Conservation (phyloP, 768 basidiomycete genomes). For the Lentinula edodes region DNA sequence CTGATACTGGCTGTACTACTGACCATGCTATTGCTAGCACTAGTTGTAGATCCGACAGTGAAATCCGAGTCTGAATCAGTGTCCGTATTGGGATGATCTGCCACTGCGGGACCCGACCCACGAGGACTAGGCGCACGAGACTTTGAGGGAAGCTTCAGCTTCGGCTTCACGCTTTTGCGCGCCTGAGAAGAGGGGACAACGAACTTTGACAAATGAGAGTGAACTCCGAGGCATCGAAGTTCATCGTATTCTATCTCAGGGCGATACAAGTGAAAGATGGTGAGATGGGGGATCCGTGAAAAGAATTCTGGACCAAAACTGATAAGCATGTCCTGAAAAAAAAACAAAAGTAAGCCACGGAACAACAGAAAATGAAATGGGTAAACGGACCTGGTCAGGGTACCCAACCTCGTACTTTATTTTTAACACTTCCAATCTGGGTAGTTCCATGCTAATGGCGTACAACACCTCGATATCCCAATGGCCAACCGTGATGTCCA, state of each 20-base stretch:
- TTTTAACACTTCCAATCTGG: conserved; percentile 28
- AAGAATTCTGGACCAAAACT: conserved; percentile 40
- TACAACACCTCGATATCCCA: conserved; percentile 45
- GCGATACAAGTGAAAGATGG: conserved; percentile 33
- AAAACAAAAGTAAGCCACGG: not conserved
- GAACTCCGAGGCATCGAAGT: conserved; percentile 9
- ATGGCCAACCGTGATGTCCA: conserved; percentile 28
- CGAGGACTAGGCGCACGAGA: not conserved
- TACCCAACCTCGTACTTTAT: conserved; percentile 31
- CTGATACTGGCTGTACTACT: no score
- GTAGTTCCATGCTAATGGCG: conserved; percentile 33
- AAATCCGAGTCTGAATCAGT: not conserved
- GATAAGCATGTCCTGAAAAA: conserved; percentile 28
- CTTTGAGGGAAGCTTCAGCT: not conserved
- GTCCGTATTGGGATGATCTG: not conserved
- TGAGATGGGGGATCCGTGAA: conserved; percentile 26
- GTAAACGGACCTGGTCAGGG: conserved; percentile 34
- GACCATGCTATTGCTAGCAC: no score
- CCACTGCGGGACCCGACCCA: not conserved
- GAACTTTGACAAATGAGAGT: conserved; percentile 22
- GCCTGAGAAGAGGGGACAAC: not conserved
- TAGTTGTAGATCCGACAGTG: not conserved
- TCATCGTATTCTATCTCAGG: not conserved
- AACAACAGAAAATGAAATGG: not conserved
- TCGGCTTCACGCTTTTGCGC: not conserved